Base-by-base conservation (phyloP, 1,284 basidiomycete species). In the Stygiomarasmius scandens region DNA sequence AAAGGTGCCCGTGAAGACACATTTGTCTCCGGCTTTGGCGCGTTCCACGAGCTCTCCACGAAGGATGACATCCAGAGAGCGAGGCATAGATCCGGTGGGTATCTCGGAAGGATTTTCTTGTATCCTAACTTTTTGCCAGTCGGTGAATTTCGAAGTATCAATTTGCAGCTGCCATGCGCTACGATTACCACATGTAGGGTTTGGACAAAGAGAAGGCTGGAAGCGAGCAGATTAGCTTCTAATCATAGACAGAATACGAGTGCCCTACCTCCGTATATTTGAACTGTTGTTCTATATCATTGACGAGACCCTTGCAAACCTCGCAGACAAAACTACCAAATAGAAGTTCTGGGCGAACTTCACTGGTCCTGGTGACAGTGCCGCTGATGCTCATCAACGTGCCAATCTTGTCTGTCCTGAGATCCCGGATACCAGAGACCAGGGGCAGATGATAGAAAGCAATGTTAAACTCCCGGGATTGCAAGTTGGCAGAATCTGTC, bases 51-150 rank as follows among this genome's bases (percentile, higher is more conserved):
- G 85, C 69, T 99, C 97, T 9, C 90, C 89, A 34, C 97, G 92
- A 12, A 99, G 84, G 61, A 99, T 95, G 36, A 99, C 96, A 70
- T 99, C 97, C 53, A 99, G 79, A 22, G 88, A 90, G 38, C 96
- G 87, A n/a, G 96, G 96, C 96, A 98, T 99, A 9, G 91, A 94
- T 1, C 97, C 97, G 0, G 96, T 99, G 0, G 97, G 97, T 60
- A 99, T 99, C 75, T 99, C 96, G 49, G 96, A 97, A 12, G 96
- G 90, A 68, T 99, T 99, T 77, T 99, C 97, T 71, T 99, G 97
- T 56, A 99, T 98, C 54, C 97, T 89, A 45, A 99, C 95, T 73
- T 98, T 98, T 73, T 99, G 97, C 97, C 97, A 99, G 72, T 99
- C 97, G 8, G 93, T 92, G 74, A 99, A 99, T 69, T 95, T 96